These are phyloP conservation scores for Dictyostelium capitatum DNA, from an alignment of 78 protist genomes.

Conservation along the genomic window DNA sequence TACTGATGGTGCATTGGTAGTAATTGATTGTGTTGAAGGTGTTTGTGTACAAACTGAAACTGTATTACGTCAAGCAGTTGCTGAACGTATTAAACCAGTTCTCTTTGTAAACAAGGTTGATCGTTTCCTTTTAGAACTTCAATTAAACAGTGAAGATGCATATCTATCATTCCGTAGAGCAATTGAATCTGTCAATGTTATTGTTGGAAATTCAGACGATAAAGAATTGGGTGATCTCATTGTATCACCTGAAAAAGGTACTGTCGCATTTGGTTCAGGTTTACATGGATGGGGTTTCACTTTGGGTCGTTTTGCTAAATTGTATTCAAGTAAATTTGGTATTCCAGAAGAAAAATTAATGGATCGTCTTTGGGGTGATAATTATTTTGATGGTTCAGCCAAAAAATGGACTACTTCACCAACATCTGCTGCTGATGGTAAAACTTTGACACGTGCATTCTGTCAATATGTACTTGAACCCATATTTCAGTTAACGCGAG, in stretches of 20 bases:
- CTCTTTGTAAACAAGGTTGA: slow-evolving; percentile 99
- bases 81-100: slow-evolving; percentile 99
- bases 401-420: slow-evolving; percentile 94
- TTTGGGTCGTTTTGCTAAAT: slow-evolving; percentile 94
- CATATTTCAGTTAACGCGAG: slow-evolving; percentile 93
- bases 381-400: slow-evolving; percentile 92
- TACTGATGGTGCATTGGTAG: slow-evolving; percentile 99
- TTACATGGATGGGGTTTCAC: slow-evolving; percentile 99
- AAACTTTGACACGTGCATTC: slow-evolving; percentile 95
- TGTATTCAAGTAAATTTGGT: slow-evolving; percentile 94
- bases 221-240: slow-evolving; percentile 96
- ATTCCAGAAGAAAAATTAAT: slow-evolving; percentile 89
- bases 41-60: slow-evolving; percentile 99
- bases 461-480: slow-evolving; percentile 98
- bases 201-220: slow-evolving; percentile 94
- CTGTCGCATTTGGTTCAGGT: slow-evolving; percentile 98
- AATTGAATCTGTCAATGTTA: slow-evolving; percentile 95
- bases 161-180: slow-evolving; percentile 94
- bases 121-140: slow-evolving; percentile 98
- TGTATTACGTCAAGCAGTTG: slow-evolving; percentile 99
- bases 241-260: slow-evolving; percentile 95
- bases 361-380: slow-evolving; percentile 99
- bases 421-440: slow-evolving; percentile 76
- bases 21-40: slow-evolving; percentile 99
- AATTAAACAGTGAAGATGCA: slow-evolving; percentile 96